These are phyloP conservation scores for Xylaria sp. DNA, from an alignment of 2,329 filamentous ascomycete genomes.

Conservation along the genomic window DNA sequence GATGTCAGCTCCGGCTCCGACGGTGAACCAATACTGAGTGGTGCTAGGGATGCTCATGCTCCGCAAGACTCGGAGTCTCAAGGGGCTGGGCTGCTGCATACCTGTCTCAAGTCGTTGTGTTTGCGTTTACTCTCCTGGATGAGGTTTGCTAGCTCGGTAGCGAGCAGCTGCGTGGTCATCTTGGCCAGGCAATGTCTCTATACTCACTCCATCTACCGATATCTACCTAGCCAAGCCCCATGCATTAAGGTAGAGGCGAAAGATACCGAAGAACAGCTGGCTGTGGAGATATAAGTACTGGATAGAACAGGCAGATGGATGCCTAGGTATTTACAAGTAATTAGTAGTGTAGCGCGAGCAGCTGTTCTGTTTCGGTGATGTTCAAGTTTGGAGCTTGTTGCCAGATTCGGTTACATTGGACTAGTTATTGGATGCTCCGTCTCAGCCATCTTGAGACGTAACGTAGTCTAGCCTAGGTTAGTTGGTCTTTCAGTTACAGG, in stretches of 20 bases:
- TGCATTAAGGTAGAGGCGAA: background rate
- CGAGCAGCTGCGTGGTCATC: conserved; percentile 92
- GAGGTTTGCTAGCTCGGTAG: conserved; percentile 87
- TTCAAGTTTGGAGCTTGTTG: conserved; percentile 45
- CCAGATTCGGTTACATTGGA: conserved; percentile 42
- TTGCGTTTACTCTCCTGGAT: conserved; percentile 97
- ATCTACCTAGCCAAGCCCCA: background rate
- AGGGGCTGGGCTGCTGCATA: conserved; percentile 47
- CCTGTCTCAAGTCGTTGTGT: conserved; percentile 87
- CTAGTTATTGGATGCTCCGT: background rate
- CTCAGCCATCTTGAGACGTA: background rate
- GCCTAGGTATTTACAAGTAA: background rate
- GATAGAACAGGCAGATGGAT: background rate
- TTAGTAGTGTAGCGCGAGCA: background rate
- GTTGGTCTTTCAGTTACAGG: background rate
- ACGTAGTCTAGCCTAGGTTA: too few species aligned
- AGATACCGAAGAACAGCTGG: background rate
- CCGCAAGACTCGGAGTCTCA: too few species aligned
- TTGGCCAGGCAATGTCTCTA: conserved; percentile 51
- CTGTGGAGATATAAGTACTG: too few species aligned
- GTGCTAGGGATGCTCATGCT: background rate
- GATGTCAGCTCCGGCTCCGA: conserved; percentile 17
- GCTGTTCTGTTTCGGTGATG: conserved; percentile 11
- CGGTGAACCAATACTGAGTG: background rate
- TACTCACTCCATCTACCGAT: conserved; percentile 41